Evolutionary conservation across 148 eudicot species (phyloP), one percentile per base, ranked within the genome.

Genomic region (Rhododendron williamsianum): DNA sequence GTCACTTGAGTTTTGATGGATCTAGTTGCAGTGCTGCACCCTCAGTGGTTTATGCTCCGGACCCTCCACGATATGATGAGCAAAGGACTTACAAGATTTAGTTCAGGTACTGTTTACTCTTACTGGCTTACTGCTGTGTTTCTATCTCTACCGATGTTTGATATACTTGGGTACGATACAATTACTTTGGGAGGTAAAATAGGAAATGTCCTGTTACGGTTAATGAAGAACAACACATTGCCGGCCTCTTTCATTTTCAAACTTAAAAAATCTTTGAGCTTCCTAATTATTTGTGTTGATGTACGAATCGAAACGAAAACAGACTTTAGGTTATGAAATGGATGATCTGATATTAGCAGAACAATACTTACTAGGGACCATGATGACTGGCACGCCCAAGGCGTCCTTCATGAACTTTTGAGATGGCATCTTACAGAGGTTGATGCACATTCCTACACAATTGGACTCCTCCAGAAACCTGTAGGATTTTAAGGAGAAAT

Each of bases 401-500:
- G 91, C 83, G 54, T 91, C 91, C 87, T 93, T 95, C 72, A 97
- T 91, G 88, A 94, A 97, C 52, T 87, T 85, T 86, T 95, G 99
- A 82, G 96, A 90, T 16, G 99, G 99, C 91, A 91, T 91, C 90
- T 95, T 97, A 92, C 99, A 97, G 11, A 93, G 92, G 83, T 97
- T 97, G 38, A 93, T 92, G 90, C 99, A 97, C 94, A 93, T 95
- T 81, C 98, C 98, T 7, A 91, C 95, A 87, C 99, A 97, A 78
- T 93, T 94, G 51, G 95, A 89, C 89, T 89, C 93, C 91, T 95
- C 98, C 85, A 97, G 85, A 85, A 95, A 94, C 95, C 99, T 97
- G 91, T 71, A 80, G 33, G 69, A 11, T 71, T 27, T 27, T 11
- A 30, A 71, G 19, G 21, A 71, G 76, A 19, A 71, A 71, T 71